Evolutionary conservation across 192 early-diverging fungal genomes (phyloP).

Genomic region (Rhizoclosmatium globosum): DNA sequence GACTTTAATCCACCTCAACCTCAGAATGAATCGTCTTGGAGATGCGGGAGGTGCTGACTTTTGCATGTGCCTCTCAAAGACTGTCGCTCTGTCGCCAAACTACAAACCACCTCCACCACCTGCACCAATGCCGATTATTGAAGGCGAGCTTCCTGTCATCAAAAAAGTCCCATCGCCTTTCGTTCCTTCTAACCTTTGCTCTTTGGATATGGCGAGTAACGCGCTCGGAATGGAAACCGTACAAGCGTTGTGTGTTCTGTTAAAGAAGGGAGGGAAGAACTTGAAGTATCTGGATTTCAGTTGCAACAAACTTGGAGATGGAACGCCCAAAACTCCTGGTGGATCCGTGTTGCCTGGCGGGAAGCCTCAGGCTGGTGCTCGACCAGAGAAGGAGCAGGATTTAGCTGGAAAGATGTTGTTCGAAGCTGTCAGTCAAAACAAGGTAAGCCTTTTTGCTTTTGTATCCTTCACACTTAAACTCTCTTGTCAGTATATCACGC

Average conservation of each 20-base stretch:
- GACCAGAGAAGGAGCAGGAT: constrained; percentile 40
- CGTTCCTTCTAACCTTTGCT: constrained; percentile 16
- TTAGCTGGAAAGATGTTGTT: constrained; percentile 56
- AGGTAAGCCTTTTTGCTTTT: constrained; percentile 44
- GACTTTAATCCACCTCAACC: constrained; percentile 39
- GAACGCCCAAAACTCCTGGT: constrained; percentile 16
- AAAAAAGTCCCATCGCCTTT: neutral
- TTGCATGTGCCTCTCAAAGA: constrained; percentile 36
- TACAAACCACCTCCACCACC: constrained; percentile 7
- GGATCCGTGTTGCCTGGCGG: constrained; percentile 1
- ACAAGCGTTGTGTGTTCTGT: constrained; percentile 34
- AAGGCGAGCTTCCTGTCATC: neutral
- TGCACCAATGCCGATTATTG: neutral
- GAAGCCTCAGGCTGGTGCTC: neutral
- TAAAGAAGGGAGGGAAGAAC: constrained; percentile 43
- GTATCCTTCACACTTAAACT: neutral
- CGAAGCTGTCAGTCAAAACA: constrained; percentile 63
- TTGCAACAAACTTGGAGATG: constrained; percentile 56
- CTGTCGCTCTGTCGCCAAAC: constrained; percentile 30
- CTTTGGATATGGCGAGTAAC: constrained; percentile 51
- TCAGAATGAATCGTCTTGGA: constrained; percentile 50
- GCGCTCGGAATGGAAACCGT: constrained; percentile 44
- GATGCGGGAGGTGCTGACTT: constrained; percentile 52
- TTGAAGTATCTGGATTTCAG: constrained; percentile 51
- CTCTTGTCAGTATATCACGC: constrained; percentile 53